A percentile compares a stretch with the other conserved stretches of the same genome.
Conservation (phyloP, 495 filamentous ascomycete genomes). For the Aspergillus sclerotiicarbonarius region DNA sequence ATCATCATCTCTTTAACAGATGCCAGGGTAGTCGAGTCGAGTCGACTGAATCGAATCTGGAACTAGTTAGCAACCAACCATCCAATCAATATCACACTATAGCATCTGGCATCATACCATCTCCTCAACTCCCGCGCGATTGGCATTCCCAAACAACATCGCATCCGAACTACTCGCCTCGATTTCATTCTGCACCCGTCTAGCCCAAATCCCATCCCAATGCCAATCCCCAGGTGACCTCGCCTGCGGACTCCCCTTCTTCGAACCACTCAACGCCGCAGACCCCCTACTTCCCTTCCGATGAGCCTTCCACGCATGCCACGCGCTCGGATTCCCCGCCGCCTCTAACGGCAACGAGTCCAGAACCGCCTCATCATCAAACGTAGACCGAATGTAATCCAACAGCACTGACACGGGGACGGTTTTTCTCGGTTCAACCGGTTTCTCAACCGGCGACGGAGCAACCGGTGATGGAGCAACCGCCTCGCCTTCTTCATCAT, state of each 20-base stretch:
- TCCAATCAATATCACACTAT: neutral
- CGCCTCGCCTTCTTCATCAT: conserved; percentile 3
- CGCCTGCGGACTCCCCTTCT: conserved; percentile 37
- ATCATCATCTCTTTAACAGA: conserved; percentile 60
- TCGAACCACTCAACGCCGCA: conserved; percentile 16
- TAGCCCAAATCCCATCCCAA: conserved; percentile 94
- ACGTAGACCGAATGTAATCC: conserved; percentile 75
- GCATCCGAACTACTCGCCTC: conserved; percentile 72
- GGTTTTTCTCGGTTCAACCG: conserved; percentile 21
- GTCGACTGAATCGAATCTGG: conserved; percentile 67
- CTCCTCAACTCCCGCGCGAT: conserved; percentile 60
- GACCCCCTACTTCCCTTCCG: conserved; percentile 32
- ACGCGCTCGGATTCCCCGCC: conserved; percentile 83
- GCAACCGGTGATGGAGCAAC: too few species aligned
- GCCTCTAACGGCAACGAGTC: conserved; percentile 77
- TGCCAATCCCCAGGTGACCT: conserved; percentile 82
- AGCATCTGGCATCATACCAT: conserved; percentile 50
- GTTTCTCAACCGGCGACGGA: conserved; percentile 17
- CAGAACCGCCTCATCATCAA: conserved; percentile 72
- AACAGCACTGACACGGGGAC: conserved; percentile 53
- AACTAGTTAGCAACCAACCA: conserved; percentile 4
- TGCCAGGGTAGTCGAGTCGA: conserved; percentile 59
- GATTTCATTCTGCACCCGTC: conserved; percentile 73
- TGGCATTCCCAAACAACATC: conserved; percentile 65
- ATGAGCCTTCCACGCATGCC: conserved; percentile 84